Base-by-base conservation (phyloP, 164 flowering plant species). In the Malania oleifera region DNA sequence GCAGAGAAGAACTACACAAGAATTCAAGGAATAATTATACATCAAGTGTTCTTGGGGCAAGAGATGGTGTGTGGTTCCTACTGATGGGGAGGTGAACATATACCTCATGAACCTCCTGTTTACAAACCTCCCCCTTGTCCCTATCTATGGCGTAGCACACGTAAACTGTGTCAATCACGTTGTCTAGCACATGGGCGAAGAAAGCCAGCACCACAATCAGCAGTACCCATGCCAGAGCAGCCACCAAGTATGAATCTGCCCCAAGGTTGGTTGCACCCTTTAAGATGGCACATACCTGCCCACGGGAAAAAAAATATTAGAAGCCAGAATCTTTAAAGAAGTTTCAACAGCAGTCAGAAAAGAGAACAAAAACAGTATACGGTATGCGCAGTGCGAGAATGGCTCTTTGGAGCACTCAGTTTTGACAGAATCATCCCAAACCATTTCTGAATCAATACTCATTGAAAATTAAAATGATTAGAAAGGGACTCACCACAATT, bases 121-220 rank as follows among this genome's bases (percentile, higher is more conserved):
- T 83, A 66, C 72, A 76, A 11, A 90, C 97, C 52, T 88, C 97
- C 14, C 88, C 96, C 38, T 75, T 73, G 78, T 93, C 97, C 63
- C 84, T 81, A 56, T 93, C 99, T 27, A 93, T 80, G 23, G 97
- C 97, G 53, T 82, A 93, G 73, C 97, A 93, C 9, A 93, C 72
- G 22, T 87, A 90, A 12, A 93, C 71, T 0, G 97, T 82, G 56
- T 93, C 99, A 0, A 93, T 85, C 18, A 83, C 96, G 63, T 86
- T 73, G 53, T 93, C 96, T 57, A 93, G 73, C 27, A 90, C 84
- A 43, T 81, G 86, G n/a, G 83, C 82, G 56, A 90, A 80, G 80
- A 62, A 88, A 26, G 80, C 85, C 40, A 90, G 71, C 44, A 88
- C 78, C 57, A 77, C 50, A 0, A 86, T 60, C 64, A 85, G 75